Base-by-base conservation (phyloP, 225 moss, liverwort and hornwort species). In the Ulota crispa region DNA sequence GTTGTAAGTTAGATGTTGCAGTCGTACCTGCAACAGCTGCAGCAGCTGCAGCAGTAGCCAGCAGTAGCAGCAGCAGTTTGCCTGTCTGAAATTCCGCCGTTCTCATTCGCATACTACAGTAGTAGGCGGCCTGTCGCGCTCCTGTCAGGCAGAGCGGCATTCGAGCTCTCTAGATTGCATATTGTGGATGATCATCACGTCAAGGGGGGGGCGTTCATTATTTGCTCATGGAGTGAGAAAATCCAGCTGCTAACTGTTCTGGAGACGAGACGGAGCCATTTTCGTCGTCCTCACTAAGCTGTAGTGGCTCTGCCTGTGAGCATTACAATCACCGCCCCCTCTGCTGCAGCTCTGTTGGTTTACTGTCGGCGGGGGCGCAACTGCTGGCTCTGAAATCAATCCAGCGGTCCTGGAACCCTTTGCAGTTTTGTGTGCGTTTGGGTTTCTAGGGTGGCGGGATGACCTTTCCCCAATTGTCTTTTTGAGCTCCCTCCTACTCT, bases 1-100 rank as follows among this genome's bases (percentile, higher is more conserved):
- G 88, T 62, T 85, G 85, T 73, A 80, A 80, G 88, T 85, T 80
- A 85, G 85, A 79, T 66, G 85, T 77, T 81, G 88, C 83, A 85
- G 80, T 77, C 80, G 85, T 88, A 88, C 88, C 83, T 88, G 83
- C 88, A 76, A 77, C 79, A 72, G 64, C 47, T 24, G 69, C 82
- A 76, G 70, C 65, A 60, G 82, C 45, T 70, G 77, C 70, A 39
- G 15, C 75, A 74, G 67, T 50, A 56, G 79, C 77, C 77, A 80
- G 56, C 52, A 61, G 75, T 1, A 50, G 50, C 15, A 50, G 50
- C 34, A 77, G 77, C 23, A 65, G 67, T 65, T 78, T 37, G 78
- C 78, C 78, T 66, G 53, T 69, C 81, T 62, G 82, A 34, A 53
- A 82, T 79, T 82, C 76, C 75, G 59, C 54, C 74, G 74, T 70